These are phyloP conservation scores for Mortierella polycephala DNA, from an alignment of 371 early-diverging fungal genomes.

Conservation along the genomic window DNA sequence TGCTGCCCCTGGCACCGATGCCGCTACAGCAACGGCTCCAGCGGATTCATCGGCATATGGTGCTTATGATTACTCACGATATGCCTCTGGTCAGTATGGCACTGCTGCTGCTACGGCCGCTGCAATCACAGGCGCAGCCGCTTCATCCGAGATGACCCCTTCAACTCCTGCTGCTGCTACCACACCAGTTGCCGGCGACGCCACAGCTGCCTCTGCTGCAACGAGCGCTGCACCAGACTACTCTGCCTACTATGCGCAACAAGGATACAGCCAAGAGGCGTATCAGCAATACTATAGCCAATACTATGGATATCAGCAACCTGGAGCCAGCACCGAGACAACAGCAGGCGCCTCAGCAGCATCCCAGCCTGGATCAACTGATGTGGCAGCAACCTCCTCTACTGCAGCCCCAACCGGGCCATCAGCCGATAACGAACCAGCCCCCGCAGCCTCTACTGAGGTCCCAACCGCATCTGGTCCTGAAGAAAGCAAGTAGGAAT, in stretches of 20 bases:
- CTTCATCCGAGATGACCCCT: conserved; percentile 4
- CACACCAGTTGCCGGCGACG: conserved; percentile 8
- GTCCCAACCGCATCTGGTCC: neutral
- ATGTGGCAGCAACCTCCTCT: neutral
- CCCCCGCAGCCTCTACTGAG: conserved; percentile 6
- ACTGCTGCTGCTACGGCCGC: conserved; percentile 19
- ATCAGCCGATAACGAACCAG: neutral
- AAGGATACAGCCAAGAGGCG: conserved; percentile 40
- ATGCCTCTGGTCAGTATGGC: conserved; percentile 32
- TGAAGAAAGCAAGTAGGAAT: neutral
- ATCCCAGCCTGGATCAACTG: conserved; percentile 6
- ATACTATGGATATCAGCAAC: conserved; percentile 42
- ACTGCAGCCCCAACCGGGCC: conserved; percentile 5
- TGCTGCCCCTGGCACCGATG: conserved; percentile 27
- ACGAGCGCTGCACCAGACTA: conserved; percentile 22
- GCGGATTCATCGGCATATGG: conserved; percentile 29
- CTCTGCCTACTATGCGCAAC: conserved; percentile 52
- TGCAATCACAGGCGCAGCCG: neutral
- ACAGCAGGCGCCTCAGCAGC: conserved; percentile 1
- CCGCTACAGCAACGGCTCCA: conserved; percentile 20
- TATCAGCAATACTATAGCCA: conserved; percentile 53
- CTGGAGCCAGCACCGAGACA: conserved; percentile 4
- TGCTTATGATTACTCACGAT: conserved; percentile 44
- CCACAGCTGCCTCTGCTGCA: conserved; percentile 5
- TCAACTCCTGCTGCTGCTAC: conserved; percentile 2